Evolutionary conservation across 257 asterid genomes (phyloP).

Genomic region (Fraxinus cuspidata): DNA sequence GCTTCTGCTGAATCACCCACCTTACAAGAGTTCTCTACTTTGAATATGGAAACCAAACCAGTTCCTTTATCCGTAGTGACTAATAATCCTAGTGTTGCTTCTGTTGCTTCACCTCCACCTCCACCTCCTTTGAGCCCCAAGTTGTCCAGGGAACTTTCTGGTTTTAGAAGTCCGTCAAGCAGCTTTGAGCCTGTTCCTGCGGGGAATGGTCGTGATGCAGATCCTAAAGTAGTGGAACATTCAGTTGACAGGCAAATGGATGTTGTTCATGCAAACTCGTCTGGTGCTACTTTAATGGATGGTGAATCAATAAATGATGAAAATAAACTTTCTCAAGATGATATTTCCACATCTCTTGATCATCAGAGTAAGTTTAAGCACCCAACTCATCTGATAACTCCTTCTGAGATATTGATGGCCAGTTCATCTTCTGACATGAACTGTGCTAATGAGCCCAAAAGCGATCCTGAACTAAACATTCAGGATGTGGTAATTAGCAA

Average conservation of each 20-base stretch:
- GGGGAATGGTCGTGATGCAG: slow-evolving; percentile 44
- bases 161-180: slow-evolving; percentile 58
- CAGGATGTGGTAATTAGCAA: slow-evolving; percentile 69
- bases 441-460: slow-evolving; percentile 48
- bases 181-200: slow-evolving; percentile 57
- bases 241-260: slow-evolving; percentile 78
- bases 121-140: slow-evolving; percentile 77
- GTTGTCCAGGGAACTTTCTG: slow-evolving; percentile 69
- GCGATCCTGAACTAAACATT: slow-evolving; percentile 53
- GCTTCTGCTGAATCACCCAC: slow-evolving; percentile 44
- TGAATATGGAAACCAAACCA: slow-evolving; percentile 52
- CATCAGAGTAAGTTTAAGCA: slow-evolving; percentile 74
- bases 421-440: slow-evolving; percentile 65
- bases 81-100: slow-evolving; percentile 43
- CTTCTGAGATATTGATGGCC: slow-evolving; percentile 90
- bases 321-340: slow-evolving; percentile 54
- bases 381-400: slow-evolving; percentile 97
- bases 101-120: slow-evolving; percentile 63
- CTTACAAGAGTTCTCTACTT: slow-evolving; percentile 48
- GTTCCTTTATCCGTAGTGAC: slow-evolving; percentile 39
- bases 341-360: slow-evolving; percentile 52
- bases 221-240: slow-evolving; percentile 57
- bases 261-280: slow-evolving; percentile 40
- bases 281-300: slow-evolving; percentile 65
- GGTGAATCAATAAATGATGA: slow-evolving; percentile 58